A percentile compares a stretch with the other conserved stretches of the same genome.
Conservation (phyloP, 2,329 filamentous ascomycete species). For the Niveomyces coronatus region DNA sequence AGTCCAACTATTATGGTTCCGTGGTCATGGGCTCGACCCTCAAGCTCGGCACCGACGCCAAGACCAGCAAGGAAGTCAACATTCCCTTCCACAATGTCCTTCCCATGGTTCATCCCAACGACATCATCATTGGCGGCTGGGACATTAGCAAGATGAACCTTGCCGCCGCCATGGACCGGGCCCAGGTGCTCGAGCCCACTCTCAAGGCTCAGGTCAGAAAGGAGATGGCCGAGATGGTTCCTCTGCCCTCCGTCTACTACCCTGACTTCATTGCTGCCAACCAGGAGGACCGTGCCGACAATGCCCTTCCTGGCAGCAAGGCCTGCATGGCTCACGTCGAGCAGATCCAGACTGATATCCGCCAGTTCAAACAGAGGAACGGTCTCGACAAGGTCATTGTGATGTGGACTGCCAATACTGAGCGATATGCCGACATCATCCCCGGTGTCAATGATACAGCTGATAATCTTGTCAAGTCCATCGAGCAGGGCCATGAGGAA, state of each 20-base stretch:
- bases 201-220: slow-evolving; percentile 84
- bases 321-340: slow-evolving; percentile 83
- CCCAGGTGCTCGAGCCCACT: slow-evolving; percentile 87
- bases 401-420: slow-evolving; percentile 98
- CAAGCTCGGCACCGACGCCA: slow-evolving; percentile 83
- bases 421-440: slow-evolving; percentile 85
- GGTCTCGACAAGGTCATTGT: slow-evolving; percentile 90
- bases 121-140: slow-evolving; percentile 92
- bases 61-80: slow-evolving; percentile 83
- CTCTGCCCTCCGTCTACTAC: slow-evolving; percentile 94
- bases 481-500: slow-evolving; percentile 78
- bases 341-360: slow-evolving; percentile 86
- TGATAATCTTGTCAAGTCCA: slow-evolving; percentile 81
- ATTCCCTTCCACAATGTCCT: slow-evolving; percentile 91
- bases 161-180: slow-evolving; percentile 88
- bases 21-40: slow-evolving; percentile 95
- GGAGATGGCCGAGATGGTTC: slow-evolving; percentile 82
- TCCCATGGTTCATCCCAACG: slow-evolving; percentile 95
- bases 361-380: slow-evolving; percentile 82
- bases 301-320: slow-evolving; percentile 73
- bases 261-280: slow-evolving; percentile 99
- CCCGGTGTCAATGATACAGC: slow-evolving; percentile 92
- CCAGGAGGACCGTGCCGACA: slow-evolving; percentile 93
- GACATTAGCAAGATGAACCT: slow-evolving; percentile 91
- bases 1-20: slow-evolving; percentile 96